Evolutionary conservation across 768 basidiomycete species (phyloP), one percentile per base, ranked within the genome.

Genomic region (Cystoderma amianthinum): DNA sequence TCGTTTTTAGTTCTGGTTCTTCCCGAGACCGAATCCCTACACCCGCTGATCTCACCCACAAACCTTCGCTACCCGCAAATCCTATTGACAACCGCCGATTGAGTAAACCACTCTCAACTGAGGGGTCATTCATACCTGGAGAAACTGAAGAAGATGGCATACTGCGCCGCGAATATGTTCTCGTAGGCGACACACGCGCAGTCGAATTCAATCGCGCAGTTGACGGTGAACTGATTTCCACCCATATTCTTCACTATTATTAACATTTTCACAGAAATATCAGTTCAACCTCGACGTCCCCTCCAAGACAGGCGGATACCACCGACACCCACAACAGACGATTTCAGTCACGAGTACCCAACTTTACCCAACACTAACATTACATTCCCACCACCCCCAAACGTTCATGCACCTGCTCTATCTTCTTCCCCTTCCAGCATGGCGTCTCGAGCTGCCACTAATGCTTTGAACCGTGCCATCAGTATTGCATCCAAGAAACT

Each of bases 191-290:
- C 59, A 79, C 76, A 41, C 74, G 83, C 38, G 88, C 88, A 2
- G 86, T 97, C 2, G 94, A 98, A 57, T 90, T 97, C 58, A 91
- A 90, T 57, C 79, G 80, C 12, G 78, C 91, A 2, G 85, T 95
- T 1, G 95, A 98, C 65, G 94, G 94, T 87, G 46, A 51, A 80
- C 59, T n/a, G n/a, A n/a, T n/a, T n/a, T n/a, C n/a, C n/a, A n/a
- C n/a, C n/a, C n/a, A 13, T 36, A 25, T 40, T 12, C 6, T 22
- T 16, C 39, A 9, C 9, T 13, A 6, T 30, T 10, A 15, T n/a
- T 39, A 41, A 40, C 30, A n/a, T 18, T 13, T 37, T 34, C 24
- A 30, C 61, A 89, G 87, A 88, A 64, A 74, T 88, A 28, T 77
- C 64, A 36, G 62, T 71, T 3, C 72, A 74, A 12, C 78, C 79